A percentile compares a stretch with the other conserved stretches of the same genome.
phyloP scores from a whole-genome alignment of 495 filamentous ascomycete species.

The Peziza echinospora region DNA sequence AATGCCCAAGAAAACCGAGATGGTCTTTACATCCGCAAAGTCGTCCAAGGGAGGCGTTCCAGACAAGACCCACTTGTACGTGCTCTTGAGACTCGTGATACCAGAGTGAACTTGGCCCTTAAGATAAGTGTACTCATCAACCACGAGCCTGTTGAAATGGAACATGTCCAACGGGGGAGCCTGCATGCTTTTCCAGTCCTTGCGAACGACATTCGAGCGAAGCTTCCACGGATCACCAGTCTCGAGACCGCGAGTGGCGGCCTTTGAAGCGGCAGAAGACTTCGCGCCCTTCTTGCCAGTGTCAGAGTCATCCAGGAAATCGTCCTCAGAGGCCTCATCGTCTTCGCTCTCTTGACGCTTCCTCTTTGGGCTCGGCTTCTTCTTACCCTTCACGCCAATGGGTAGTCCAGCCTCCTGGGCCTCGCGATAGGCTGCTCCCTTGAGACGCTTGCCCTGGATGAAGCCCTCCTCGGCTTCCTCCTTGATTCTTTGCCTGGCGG shows the following conservation, averaged over 20 bases:
- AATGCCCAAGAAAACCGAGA: conserved; percentile 33
- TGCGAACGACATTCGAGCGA: conserved; percentile 2
- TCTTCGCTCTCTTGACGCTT: conserved; percentile 1
- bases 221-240: conserved; percentile 15
- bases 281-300: conserved; percentile 7
- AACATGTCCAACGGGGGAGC: conserved; percentile 36
- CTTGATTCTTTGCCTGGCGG: conserved; percentile 9
- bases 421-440: conserved; percentile 16
- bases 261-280: background rate
- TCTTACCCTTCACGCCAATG: background rate
- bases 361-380: conserved; percentile 7
- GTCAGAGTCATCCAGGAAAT: conserved; percentile 3
- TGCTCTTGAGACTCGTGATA: conserved; percentile 23
- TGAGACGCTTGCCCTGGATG: conserved; percentile 18
- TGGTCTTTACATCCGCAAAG: conserved; percentile 39
- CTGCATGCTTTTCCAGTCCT: conserved; percentile 14
- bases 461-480: conserved; percentile 10
- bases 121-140: conserved; percentile 45
- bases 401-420: background rate
- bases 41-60: conserved; percentile 40
- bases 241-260: conserved; percentile 1
- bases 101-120: conserved; percentile 19
- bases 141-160: conserved; percentile 35
- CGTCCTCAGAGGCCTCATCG: background rate
- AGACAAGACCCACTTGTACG: conserved; percentile 41